Percentiles rank a stretch among this genome's conserved stretches.
These are phyloP conservation scores for Hibiscus syriacus DNA, from an alignment of 345 rosid genomes.

Conservation along the genomic window DNA sequence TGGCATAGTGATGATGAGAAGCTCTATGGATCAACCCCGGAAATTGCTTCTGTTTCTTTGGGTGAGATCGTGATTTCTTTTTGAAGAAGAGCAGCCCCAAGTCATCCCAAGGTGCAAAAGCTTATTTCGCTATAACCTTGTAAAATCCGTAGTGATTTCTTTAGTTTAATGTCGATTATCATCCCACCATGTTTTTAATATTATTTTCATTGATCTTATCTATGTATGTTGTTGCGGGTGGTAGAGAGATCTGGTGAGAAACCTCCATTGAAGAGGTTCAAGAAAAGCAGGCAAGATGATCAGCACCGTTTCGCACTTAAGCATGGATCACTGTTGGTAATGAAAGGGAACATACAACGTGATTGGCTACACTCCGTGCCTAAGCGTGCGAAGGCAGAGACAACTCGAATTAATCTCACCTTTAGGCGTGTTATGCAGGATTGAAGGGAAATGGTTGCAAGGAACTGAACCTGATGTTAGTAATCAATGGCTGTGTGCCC, in stretches of 20 bases:
- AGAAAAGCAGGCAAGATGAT: constrained; percentile 28
- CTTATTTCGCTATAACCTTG: background rate
- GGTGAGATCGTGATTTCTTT: constrained; percentile 81
- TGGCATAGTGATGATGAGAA: constrained; percentile 95
- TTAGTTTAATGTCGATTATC: background rate
- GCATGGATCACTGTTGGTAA: constrained; percentile 78
- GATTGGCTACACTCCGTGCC: constrained; percentile 94
- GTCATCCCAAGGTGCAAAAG: constrained; percentile 37
- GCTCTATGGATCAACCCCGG: constrained; percentile 66
- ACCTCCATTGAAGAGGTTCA: constrained; percentile 47
- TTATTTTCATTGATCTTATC: no score
- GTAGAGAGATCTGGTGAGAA: constrained; percentile 34
- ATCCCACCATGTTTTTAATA: background rate
- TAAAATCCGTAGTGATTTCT: background rate
- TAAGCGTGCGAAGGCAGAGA: constrained; percentile 60
- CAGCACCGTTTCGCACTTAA: constrained; percentile 54
- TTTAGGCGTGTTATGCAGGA: constrained; percentile 42
- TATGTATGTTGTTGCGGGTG: background rate
- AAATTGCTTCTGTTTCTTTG: constrained; percentile 85
- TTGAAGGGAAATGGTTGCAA: background rate
- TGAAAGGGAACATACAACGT: constrained; percentile 82
- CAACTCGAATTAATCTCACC: constrained; percentile 71
- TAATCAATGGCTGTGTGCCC: background rate
- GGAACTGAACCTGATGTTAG: no score
- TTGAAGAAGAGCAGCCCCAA: constrained; percentile 52